Evolutionary conservation across 179 eudicot genomes (phyloP).

Genomic region (Drosera spatulata): DNA sequence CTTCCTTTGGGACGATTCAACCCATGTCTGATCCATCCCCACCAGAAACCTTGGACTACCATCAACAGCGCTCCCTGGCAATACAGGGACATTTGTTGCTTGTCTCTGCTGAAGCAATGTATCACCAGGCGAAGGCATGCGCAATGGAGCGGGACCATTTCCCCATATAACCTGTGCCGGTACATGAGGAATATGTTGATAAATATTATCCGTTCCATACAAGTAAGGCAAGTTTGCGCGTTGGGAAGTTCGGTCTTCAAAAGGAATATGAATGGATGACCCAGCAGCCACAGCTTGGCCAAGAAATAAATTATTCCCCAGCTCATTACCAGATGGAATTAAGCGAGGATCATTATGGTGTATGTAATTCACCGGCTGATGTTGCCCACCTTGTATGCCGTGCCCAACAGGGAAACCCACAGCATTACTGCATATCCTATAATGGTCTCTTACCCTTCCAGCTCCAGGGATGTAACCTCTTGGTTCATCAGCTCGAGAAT

Average conservation of each 20-base stretch:
- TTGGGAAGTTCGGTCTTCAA: slow-evolving; percentile 45
- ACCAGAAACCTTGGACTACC: slow-evolving; percentile 41
- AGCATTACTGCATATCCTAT: slow-evolving; percentile 36
- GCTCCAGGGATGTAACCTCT: slow-evolving; percentile 39
- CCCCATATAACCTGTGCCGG: slow-evolving; percentile 46
- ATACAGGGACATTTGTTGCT: slow-evolving; percentile 32
- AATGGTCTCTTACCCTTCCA: slow-evolving; percentile 54
- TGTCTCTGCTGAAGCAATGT: slow-evolving; percentile 41
- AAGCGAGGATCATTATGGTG: slow-evolving; percentile 49
- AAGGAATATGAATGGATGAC: slow-evolving; percentile 38
- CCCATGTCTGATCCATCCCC: slow-evolving; percentile 64
- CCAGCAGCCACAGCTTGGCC: slow-evolving; percentile 43
- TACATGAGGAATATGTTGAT: slow-evolving; percentile 43
- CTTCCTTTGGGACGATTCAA: slow-evolving; percentile 45
- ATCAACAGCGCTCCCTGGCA: slow-evolving; percentile 40
- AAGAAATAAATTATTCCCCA: slow-evolving; percentile 46
- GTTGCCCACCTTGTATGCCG: slow-evolving; percentile 33
- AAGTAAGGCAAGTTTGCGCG: slow-evolving; percentile 37
- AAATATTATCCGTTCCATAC: slow-evolving; percentile 48
- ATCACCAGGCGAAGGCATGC: slow-evolving; percentile 36
- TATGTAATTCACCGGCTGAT: slow-evolving; percentile 27
- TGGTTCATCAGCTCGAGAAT: slow-evolving; percentile 42
- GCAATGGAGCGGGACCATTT: slow-evolving; percentile 38
- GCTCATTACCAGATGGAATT: slow-evolving; percentile 46
- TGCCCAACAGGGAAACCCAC: slow-evolving; percentile 28